Base-by-base conservation (phyloP, 2,329 filamentous ascomycete genomes). In the Phaeoacremonium minimum region DNA sequence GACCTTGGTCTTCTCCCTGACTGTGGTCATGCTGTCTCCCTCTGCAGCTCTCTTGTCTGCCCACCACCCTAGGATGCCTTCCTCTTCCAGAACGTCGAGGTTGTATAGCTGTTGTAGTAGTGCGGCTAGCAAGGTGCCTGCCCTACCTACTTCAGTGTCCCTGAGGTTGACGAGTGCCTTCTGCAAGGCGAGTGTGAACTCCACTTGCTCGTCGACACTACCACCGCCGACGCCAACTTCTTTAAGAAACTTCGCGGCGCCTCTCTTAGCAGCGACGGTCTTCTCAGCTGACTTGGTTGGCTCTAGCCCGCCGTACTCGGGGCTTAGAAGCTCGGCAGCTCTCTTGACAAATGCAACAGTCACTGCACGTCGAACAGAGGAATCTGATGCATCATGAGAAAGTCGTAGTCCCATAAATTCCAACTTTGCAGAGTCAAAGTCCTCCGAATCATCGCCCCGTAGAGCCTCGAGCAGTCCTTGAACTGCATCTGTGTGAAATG, bases 361-460 rank as follows among this genome's bases (percentile, higher is more conserved):
- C 4, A 97, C 83, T 13, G 93, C 89, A 20, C 84, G 83, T 30
- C 91, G 86, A 52, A 97, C 87, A 59, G 93, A 85, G 46, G 83
- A 76, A 53, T 95, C 91, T 1, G 88, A 90, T 3, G 93, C 93
- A 52, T 97, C 88, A 51, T 86, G 87, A 37, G 83, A 85, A 59
- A 98, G 87, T 9, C 91, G 84, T n/a, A 97, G 72, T 32, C 88
- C 87, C 69, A 90, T 95, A 44, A 98, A 85, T 58, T 98, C 93
- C 20, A 97, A 77, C 57, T 91, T 88, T 33, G 79, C 77, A 3
- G 71, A 72, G 52, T 95, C 90, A 45, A 95, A 93, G 55, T 94
- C 87, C 9, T 80, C 77, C 12, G 78, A 76, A 11, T 81, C 79
- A 15, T 82, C 84, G 42, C 80, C 76, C 35, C 85, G 83, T 29